Evolutionary conservation across 1,139 yeast species (phyloP).

Genomic region (Yamadazyma aaseri): DNA sequence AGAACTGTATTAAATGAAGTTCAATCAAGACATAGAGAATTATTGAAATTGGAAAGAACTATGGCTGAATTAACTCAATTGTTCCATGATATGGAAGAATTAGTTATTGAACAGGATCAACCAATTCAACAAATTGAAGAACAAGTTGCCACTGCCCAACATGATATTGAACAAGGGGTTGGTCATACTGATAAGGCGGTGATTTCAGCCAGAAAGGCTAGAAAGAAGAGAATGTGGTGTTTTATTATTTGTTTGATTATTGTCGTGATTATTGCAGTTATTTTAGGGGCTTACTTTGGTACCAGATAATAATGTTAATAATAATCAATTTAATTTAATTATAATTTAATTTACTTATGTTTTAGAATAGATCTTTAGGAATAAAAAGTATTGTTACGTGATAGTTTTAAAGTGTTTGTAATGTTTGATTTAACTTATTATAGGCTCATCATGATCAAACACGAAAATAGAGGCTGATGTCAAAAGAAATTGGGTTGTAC

Average conservation of each 20-base stretch:
- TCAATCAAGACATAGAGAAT: slow-evolving; percentile 93
- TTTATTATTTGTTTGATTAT: slow-evolving; percentile 61
- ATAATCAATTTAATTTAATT: too few relatives aligned
- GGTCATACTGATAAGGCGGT: slow-evolving; percentile 94
- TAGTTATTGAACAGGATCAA: slow-evolving; percentile 94
- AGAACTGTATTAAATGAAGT: slow-evolving; percentile 94
- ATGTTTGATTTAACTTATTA: too few relatives aligned
- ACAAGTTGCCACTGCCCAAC: slow-evolving; percentile 80
- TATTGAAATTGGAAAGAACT: slow-evolving; percentile 90
- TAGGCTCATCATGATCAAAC: too few relatives aligned
- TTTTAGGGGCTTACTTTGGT: slow-evolving; percentile 52
- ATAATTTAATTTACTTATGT: too few relatives aligned
- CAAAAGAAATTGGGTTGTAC: too few relatives aligned
- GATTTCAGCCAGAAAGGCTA: slow-evolving; percentile 81
- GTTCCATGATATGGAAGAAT: slow-evolving; percentile 94
- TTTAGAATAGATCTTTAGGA: too few relatives aligned
- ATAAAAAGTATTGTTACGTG: too few relatives aligned
- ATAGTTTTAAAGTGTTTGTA: too few relatives aligned
- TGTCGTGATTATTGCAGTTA: slow-evolving; percentile 65
- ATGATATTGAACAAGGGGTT: slow-evolving; percentile 89
- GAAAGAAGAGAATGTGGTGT: slow-evolving; percentile 92
- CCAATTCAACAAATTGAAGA: slow-evolving; percentile 81
- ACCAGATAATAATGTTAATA: too few relatives aligned
- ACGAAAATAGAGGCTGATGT: too few relatives aligned
- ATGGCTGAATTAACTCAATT: slow-evolving; percentile 95